Evolutionary conservation across 2,329 filamentous ascomycete genomes (phyloP).

Genomic region (Dactylonectria estremocensis): DNA sequence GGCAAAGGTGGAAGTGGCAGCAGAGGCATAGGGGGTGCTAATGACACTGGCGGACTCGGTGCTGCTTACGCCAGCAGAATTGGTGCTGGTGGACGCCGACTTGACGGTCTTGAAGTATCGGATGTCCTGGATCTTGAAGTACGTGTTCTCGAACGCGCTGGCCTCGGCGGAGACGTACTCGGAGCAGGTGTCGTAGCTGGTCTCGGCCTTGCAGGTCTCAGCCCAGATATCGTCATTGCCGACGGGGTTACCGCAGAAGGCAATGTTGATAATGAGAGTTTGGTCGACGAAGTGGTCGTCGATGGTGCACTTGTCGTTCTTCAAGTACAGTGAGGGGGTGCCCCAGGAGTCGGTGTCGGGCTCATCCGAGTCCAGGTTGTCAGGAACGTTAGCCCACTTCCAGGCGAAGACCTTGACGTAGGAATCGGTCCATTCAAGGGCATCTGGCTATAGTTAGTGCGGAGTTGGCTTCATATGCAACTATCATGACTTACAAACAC

Average conservation of each 20-base stretch:
- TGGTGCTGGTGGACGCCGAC: conserved; percentile 32
- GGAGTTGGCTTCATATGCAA: conserved; percentile 41
- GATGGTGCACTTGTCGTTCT: conserved; percentile 73
- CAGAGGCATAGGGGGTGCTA: conserved; percentile 1
- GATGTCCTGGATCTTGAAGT: conserved; percentile 64
- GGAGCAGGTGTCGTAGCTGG: conserved; percentile 48
- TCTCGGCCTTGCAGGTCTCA: conserved; percentile 38
- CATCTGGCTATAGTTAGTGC: conserved; percentile 45
- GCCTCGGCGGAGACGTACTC: conserved; percentile 58
- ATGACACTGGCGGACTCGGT: background rate
- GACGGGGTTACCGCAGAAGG: conserved; percentile 82
- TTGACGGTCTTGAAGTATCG: conserved; percentile 50
- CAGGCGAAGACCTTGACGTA: conserved; percentile 61
- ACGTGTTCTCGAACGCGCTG: conserved; percentile 53
- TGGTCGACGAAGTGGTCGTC: conserved; percentile 74
- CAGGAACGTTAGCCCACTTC: conserved; percentile 50
- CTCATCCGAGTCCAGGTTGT: conserved; percentile 54
- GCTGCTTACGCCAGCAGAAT: conserved; percentile 29
- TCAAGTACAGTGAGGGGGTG: conserved; percentile 73
- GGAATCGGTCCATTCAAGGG: conserved; percentile 60
- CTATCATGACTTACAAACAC: conserved; percentile 63
- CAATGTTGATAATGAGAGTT: conserved; percentile 81
- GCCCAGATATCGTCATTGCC: conserved; percentile 46
- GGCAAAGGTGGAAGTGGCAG: conserved; percentile 7
- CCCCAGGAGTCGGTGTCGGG: conserved; percentile 79